Evolutionary conservation across 805 yeast species (phyloP).

Genomic region (Kluyveromyces nonfermentans): DNA sequence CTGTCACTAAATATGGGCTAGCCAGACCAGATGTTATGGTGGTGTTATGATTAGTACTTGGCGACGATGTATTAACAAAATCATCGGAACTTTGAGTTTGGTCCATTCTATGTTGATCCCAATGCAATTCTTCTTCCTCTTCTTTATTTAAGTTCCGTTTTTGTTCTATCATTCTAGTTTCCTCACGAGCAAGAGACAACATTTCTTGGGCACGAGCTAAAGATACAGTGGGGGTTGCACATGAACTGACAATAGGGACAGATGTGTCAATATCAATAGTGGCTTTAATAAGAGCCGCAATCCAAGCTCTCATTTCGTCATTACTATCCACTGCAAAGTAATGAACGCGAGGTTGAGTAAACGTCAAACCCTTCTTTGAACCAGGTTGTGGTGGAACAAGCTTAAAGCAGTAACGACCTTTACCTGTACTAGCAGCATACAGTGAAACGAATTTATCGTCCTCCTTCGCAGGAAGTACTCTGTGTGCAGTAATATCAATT

Average conservation of each 20-base stretch:
- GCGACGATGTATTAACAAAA: conserved; percentile 4
- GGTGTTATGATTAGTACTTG: conserved; percentile 10
- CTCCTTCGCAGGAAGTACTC: conserved; percentile 73
- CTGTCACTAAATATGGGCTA: conserved; percentile 59
- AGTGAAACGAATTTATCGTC: conserved; percentile 81
- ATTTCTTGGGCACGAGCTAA: conserved; percentile 79
- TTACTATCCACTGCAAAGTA: conserved; percentile 89
- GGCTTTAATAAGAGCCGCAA: conserved; percentile 88
- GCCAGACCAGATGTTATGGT: conserved; percentile 41
- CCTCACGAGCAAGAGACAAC: conserved; percentile 73
- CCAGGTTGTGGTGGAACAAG: conserved; percentile 97
- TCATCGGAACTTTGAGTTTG: conserved; percentile 7
- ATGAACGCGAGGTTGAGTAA: conserved; percentile 92
- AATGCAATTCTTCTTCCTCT: conserved; percentile 23
- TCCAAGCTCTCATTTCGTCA: conserved; percentile 92
- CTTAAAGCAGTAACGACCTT: conserved; percentile 89
- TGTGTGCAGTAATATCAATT: conserved; percentile 91
- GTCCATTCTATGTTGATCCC: conserved; percentile 24
- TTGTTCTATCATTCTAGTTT: conserved; percentile 47
- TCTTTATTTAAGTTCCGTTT: conserved; percentile 22
- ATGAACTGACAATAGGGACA: conserved; percentile 85
- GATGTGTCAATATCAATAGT: conserved; percentile 93
- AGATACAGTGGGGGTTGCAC: conserved; percentile 92
- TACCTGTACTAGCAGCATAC: conserved; percentile 88
- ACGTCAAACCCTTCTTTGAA: conserved; percentile 85